Evolutionary conservation across 306 rosid genomes (phyloP).

Genomic region (Medicago ruthenica): DNA sequence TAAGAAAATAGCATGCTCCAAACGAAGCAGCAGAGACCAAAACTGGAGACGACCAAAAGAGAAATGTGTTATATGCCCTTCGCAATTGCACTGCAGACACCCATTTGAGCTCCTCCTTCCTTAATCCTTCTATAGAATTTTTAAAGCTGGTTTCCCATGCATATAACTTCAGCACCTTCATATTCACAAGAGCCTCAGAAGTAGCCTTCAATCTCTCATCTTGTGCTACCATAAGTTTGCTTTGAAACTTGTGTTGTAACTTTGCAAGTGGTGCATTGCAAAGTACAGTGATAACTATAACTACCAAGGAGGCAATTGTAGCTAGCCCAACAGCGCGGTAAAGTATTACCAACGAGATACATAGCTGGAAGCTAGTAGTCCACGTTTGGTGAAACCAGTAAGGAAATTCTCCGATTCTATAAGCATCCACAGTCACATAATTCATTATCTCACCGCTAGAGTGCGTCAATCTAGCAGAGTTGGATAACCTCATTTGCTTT

Average conservation of each 20-base stretch:
- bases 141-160: conserved; percentile 90
- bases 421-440: conserved; percentile 88
- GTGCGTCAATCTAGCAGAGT: conserved; percentile 64
- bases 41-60: conserved; percentile 85
- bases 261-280: conserved; percentile 89
- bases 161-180: conserved; percentile 84
- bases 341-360: conserved; percentile 70
- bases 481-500: conserved; percentile 77
- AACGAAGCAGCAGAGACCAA: conserved; percentile 85
- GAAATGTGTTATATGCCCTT: conserved; percentile 62
- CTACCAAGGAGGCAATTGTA: conserved; percentile 79
- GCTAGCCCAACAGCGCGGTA: conserved; percentile 79
- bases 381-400: conserved; percentile 94
- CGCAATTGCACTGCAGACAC: conserved; percentile 69
- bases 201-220: conserved; percentile 73
- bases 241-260: conserved; percentile 80
- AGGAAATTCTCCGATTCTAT: conserved; percentile 89
- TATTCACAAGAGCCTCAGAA: conserved; percentile 80
- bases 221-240: conserved; percentile 81
- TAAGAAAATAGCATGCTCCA: conserved; percentile 79
- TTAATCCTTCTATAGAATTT: conserved; percentile 57
- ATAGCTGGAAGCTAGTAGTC: conserved; percentile 88
- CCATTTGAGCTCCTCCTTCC: conserved; percentile 76
- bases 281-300: conserved; percentile 70
- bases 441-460: conserved; percentile 92